These are phyloP conservation scores for Cutaneotrichosporon mucoides DNA, from an alignment of 1,284 basidiomycete genomes.

Conservation along the genomic window DNA sequence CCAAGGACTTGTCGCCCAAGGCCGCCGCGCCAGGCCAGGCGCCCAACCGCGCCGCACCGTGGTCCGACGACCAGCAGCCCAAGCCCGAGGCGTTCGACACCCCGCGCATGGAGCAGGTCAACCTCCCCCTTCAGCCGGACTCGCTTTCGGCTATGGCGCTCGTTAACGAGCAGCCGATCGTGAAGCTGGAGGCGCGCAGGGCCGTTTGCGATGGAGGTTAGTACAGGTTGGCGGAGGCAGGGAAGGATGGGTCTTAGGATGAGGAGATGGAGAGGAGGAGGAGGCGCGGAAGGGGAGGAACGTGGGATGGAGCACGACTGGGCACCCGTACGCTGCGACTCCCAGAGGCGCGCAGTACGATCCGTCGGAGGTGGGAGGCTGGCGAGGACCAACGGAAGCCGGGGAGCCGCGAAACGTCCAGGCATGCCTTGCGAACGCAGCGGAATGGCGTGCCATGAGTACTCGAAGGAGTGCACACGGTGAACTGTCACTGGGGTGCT, in stretches of 20 bases:
- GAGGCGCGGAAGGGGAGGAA: neutral
- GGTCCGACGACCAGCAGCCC: conserved; percentile 67
- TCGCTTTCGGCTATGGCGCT: conserved; percentile 18
- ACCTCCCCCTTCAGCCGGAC: conserved; percentile 69
- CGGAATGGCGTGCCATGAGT: too few species aligned
- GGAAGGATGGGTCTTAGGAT: neutral
- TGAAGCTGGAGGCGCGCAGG: conserved; percentile 71
- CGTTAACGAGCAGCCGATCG: conserved; percentile 77
- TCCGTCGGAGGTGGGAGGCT: too few species aligned
- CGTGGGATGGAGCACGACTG: too few species aligned
- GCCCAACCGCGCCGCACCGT: conserved; percentile 70
- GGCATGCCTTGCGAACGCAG: too few species aligned
- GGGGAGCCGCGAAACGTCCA: too few species aligned
- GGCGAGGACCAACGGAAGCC: too few species aligned
- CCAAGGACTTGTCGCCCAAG: conserved; percentile 7
- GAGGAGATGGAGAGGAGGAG: neutral
- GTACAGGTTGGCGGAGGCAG: conserved; percentile 34
- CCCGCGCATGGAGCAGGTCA: conserved; percentile 75
- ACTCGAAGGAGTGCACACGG: too few species aligned
- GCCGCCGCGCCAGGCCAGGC: conserved; percentile 54
- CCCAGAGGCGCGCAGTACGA: too few species aligned
- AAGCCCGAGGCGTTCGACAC: conserved; percentile 39
- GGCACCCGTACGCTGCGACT: too few species aligned
- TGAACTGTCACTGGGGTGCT: too few species aligned
- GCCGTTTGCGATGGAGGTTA: conserved; percentile 91